Base-by-base conservation (phyloP, 2,329 filamentous ascomycete genomes). In the Fusarium sp. region DNA sequence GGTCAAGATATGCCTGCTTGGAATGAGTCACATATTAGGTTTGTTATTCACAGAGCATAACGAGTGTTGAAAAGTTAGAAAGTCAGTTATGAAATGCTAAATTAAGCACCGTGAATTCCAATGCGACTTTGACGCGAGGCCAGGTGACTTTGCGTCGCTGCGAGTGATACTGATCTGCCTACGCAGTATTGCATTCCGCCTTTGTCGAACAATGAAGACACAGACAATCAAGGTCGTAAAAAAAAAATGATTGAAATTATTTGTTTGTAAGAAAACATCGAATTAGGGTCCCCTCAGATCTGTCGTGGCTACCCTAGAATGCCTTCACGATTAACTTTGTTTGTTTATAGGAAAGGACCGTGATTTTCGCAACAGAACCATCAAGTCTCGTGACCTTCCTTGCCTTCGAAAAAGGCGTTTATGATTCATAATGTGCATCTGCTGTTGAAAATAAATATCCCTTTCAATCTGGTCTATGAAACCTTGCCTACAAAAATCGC, bases 291-390 rank as follows among this genome's bases (percentile, higher is more conserved):
- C 5, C 10, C 2, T 11, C 11, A 7, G 5, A 32, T 24, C 4
- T 34, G 12, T 10, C 8, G 13, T 34, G n/a, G 17, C n/a, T 24
- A 20, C n/a, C 30, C 30, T 51, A 8, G 22, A 24, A 24, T 4
- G 22, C 8, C 12, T 24, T 24, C 0, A 51, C 1, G 3, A 8
- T 24, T 10, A 6, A 34, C 6, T 11, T 14, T 7, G 0, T 51
- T n/a, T 0, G 4, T 32, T 18, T 4, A 8, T 1, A n/a, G 1
- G 0, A 10, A 32, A 18, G 28, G 0, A 22, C n/a, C 14, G 3
- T 38, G 7, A 38, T 4, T 9, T 12, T 38, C 13, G 20, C 24
- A 6, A 15, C 14, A 2, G 12, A 3, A 10, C 14, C 20, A 22
- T 28, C 14, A 18, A 3, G 20, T 10, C 51, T n/a, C 34, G 34